phyloP scores from a whole-genome alignment of 305 asterid genomes.

The Fraxinus floribunda region DNA sequence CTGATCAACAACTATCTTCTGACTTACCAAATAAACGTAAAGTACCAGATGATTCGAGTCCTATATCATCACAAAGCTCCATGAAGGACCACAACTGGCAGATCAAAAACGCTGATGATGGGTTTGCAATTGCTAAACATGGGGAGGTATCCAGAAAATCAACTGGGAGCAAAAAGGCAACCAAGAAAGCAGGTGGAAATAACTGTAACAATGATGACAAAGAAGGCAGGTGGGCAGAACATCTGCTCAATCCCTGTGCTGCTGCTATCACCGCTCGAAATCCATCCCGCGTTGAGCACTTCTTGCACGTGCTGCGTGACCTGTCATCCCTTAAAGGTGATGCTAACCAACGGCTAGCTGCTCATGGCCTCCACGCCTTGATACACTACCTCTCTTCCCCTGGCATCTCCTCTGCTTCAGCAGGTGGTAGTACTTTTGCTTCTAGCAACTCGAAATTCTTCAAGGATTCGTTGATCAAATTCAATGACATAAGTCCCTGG shows the following conservation, averaged over 20 bases:
- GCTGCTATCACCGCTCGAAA: slow-evolving; percentile 65
- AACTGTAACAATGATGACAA: slow-evolving; percentile 36
- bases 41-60: slow-evolving; percentile 31
- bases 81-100: slow-evolving; percentile 30
- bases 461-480: slow-evolving; percentile 55
- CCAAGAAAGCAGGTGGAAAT: slow-evolving; percentile 30
- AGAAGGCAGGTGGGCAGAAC: slow-evolving; percentile 91
- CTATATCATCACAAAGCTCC: slow-evolving; percentile 19
- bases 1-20: slow-evolving; percentile 28
- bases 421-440: slow-evolving; percentile 38
- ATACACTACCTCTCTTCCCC: slow-evolving; percentile 54
- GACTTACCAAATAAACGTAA: slow-evolving; percentile 60
- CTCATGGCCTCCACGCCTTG: slow-evolving; percentile 71
- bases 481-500: slow-evolving; percentile 82
- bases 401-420: slow-evolving; percentile 29
- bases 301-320: slow-evolving; percentile 62
- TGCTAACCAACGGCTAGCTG: slow-evolving; percentile 73
- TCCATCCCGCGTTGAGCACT: slow-evolving; percentile 64
- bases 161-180: slow-evolving; percentile 35
- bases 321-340: slow-evolving; percentile 66
- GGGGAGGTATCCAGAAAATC: slow-evolving; percentile 31
- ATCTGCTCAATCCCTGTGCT: slow-evolving; percentile 84
- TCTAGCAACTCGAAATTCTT: slow-evolving; percentile 59
- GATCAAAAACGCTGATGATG: slow-evolving; percentile 22
- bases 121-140: slow-evolving; percentile 16